Conservation (phyloP, 148 eudicot species). For the Cornus kousa region DNA sequence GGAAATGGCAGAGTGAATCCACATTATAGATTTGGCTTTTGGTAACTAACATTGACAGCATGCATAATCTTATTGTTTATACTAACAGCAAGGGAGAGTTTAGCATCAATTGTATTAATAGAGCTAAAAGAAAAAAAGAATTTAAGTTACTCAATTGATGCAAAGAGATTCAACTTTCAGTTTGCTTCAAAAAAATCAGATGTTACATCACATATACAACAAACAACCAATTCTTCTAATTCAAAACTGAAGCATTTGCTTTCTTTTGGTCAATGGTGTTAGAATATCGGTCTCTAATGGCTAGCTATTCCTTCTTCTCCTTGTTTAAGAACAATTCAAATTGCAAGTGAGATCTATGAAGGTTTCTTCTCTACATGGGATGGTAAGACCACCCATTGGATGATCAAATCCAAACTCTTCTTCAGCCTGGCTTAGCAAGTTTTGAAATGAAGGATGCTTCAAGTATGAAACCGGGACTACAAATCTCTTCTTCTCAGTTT, state of each 20-base stretch:
- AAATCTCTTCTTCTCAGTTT: constrained; percentile 11
- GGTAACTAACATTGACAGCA: neutral
- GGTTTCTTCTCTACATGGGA: constrained; percentile 19
- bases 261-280: neutral
- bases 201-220: too few relatives aligned
- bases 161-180: neutral
- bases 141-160: neutral
- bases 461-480: constrained; percentile 25
- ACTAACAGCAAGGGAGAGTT: too few relatives aligned
- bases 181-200: neutral
- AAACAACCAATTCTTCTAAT: too few relatives aligned
- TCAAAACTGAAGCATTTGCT: neutral
- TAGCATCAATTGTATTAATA: too few relatives aligned
- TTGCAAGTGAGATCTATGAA: constrained; percentile 4
- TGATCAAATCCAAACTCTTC: constrained; percentile 10
- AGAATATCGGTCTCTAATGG: neutral
- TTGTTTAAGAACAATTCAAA: constrained; percentile 3
- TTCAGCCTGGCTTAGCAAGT: constrained; percentile 14
- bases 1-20: too few relatives aligned
- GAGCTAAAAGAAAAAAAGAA: neutral
- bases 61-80: neutral
- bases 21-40: neutral
- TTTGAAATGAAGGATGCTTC: constrained; percentile 20
- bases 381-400: constrained; percentile 15
- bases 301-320: neutral